A percentile compares a stretch with the other conserved stretches of the same genome.
Conservation (phyloP, 306 rosid genomes). For the Hippophae rhamnoides region DNA sequence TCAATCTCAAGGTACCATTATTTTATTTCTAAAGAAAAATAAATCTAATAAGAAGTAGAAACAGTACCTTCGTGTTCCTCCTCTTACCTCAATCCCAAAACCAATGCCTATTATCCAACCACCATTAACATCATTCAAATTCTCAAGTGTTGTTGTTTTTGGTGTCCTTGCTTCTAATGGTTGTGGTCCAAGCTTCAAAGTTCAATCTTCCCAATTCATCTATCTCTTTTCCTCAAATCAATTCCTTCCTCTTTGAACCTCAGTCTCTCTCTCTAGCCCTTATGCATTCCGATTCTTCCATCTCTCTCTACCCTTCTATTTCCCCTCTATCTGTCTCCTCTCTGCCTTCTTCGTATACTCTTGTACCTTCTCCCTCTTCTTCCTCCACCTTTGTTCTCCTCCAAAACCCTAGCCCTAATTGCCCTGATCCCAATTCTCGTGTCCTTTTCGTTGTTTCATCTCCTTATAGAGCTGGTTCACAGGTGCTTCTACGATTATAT, state of each 20-base stretch:
- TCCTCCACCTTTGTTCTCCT: conserved; percentile 70
- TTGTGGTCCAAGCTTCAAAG: conserved; percentile 38
- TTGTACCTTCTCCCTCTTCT: conserved; percentile 58
- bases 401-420: conserved; percentile 26
- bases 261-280: conserved; percentile 69
- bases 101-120: background rate
- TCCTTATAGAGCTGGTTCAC: conserved; percentile 52
- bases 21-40: no score
- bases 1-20: no score
- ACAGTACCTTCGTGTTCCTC: background rate
- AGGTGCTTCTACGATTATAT: conserved; percentile 58
- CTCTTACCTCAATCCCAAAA: background rate
- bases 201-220: conserved; percentile 41
- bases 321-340: conserved; percentile 31
- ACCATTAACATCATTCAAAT: background rate
- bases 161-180: conserved; percentile 33
- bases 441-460: conserved; percentile 51
- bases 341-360: conserved; percentile 47
- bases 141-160: conserved; percentile 8
- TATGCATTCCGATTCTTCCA: conserved; percentile 69
- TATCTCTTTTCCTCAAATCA: conserved; percentile 37
- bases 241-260: conserved; percentile 72
- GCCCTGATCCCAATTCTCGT: conserved; percentile 23
- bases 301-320: conserved; percentile 68
- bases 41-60: no score